Evolutionary conservation across 169 alveolate species (phyloP).

Genomic region (Eimeria necatrix): DNA sequence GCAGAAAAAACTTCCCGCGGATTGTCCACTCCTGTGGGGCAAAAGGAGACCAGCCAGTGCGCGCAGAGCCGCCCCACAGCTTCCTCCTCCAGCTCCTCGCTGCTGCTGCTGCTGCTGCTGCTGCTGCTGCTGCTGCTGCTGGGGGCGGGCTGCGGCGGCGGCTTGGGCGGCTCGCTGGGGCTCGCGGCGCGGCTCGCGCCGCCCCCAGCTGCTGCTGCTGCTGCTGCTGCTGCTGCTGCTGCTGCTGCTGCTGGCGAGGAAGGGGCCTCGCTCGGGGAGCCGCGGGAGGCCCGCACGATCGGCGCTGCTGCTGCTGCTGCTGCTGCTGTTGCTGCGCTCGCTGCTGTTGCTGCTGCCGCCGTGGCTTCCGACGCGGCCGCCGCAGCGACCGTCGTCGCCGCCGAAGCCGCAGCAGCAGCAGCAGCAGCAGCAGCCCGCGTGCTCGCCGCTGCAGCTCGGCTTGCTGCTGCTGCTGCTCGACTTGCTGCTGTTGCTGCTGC

Average conservation of each 20-base stretch:
- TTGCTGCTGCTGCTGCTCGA: too few species aligned
- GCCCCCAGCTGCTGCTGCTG: not conserved
- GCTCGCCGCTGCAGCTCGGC: too few species aligned
- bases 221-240: too few species aligned
- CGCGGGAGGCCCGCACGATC: too few species aligned
- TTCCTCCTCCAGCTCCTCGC: constrained; percentile 43
- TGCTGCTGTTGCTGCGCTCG: constrained; percentile 2
- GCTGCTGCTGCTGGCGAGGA: too few species aligned
- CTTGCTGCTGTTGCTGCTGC: not conserved
- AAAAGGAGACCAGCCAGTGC: constrained; percentile 78
- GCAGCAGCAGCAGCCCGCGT: constrained; percentile 14
- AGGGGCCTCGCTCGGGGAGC: too few species aligned
- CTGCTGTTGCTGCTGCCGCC: constrained; percentile 34
- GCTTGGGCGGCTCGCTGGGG: too few species aligned
- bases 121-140: constrained; percentile 19
- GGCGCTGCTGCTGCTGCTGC: constrained; percentile 20
- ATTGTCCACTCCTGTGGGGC: constrained; percentile 78
- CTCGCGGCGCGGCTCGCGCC: not conserved
- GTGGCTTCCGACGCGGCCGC: not conserved
- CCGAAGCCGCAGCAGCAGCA: not conserved
- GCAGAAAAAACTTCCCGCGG: constrained; percentile 43
- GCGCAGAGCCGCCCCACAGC: constrained; percentile 63
- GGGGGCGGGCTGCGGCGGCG: too few species aligned
- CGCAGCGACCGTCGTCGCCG: not conserved
- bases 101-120: not conserved